phyloP scores from a whole-genome alignment of 2,329 filamentous ascomycete species.

The Thelonectria olida region DNA sequence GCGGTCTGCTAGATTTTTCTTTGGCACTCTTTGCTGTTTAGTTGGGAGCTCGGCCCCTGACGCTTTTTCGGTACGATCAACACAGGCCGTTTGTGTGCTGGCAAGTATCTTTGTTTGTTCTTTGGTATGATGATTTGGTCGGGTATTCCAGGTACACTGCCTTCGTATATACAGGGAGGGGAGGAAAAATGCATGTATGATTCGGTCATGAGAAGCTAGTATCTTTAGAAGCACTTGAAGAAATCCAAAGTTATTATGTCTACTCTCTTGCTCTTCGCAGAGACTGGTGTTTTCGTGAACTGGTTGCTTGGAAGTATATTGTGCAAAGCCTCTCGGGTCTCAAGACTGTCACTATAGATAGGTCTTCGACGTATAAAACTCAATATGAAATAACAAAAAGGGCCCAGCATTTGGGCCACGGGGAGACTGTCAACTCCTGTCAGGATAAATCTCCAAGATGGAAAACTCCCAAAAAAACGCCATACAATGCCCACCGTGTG shows the following conservation, averaged over 20 bases:
- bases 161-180: background rate
- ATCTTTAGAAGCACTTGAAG: background rate
- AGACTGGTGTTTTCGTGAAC: background rate
- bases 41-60: background rate
- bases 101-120: background rate
- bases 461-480: conserved; percentile 40
- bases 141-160: background rate
- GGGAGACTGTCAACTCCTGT: background rate
- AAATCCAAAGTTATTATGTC: background rate
- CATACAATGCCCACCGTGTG: conserved; percentile 44
- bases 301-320: background rate
- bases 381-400: background rate
- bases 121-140: background rate
- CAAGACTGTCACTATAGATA: too few relatives aligned
- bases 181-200: background rate
- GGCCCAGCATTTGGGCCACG: background rate
- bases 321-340: background rate
- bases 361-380: background rate
- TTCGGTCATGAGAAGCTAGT: conserved; percentile 1
- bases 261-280: background rate
- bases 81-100: background rate
- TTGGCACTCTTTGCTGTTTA: background rate
- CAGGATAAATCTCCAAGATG: background rate
- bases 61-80: background rate
- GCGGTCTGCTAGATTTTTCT: background rate